Conservation (phyloP, 2,329 filamentous ascomycete species). For the Bimuria novae-zelandiae region DNA sequence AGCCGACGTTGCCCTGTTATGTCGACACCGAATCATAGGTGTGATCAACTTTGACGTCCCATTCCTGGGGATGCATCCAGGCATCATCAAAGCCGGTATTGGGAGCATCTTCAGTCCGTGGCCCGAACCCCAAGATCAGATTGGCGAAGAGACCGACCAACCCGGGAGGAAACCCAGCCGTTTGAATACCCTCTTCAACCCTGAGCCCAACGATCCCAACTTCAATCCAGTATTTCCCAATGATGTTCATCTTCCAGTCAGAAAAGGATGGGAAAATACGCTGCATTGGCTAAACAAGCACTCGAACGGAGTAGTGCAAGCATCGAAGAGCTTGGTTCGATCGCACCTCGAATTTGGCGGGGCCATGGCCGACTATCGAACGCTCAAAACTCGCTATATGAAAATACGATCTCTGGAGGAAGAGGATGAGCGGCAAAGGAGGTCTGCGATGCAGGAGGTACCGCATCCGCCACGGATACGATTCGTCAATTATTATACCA, state of each 20-base stretch:
- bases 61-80: constrained; percentile 85
- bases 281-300: constrained; percentile 84
- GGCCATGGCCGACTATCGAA: constrained; percentile 75
- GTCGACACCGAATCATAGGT: constrained; percentile 78
- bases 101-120: constrained; percentile 71
- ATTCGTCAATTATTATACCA: constrained; percentile 89
- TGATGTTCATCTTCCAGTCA: constrained; percentile 70
- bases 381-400: constrained; percentile 71
- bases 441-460: constrained; percentile 33
- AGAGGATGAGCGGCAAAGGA: constrained; percentile 56
- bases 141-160: constrained; percentile 11
- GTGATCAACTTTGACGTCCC: constrained; percentile 84
- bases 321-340: constrained; percentile 73
- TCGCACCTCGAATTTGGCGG: constrained; percentile 85
- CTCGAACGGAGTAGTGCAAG: constrained; percentile 70
- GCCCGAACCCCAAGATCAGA: constrained; percentile 33
- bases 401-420: constrained; percentile 73
- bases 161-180: constrained; percentile 31
- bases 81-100: constrained; percentile 81
- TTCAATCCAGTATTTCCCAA: constrained; percentile 79
- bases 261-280: constrained; percentile 69
- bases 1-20: constrained; percentile 76
- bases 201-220: constrained; percentile 58
- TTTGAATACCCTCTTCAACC: constrained; percentile 44
- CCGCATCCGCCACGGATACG: constrained; percentile 61